Evolutionary conservation across 2,329 filamentous ascomycete genomes (phyloP), one percentile per base, ranked within the genome.

Genomic region (Colletotrichum gloeosporioides): DNA sequence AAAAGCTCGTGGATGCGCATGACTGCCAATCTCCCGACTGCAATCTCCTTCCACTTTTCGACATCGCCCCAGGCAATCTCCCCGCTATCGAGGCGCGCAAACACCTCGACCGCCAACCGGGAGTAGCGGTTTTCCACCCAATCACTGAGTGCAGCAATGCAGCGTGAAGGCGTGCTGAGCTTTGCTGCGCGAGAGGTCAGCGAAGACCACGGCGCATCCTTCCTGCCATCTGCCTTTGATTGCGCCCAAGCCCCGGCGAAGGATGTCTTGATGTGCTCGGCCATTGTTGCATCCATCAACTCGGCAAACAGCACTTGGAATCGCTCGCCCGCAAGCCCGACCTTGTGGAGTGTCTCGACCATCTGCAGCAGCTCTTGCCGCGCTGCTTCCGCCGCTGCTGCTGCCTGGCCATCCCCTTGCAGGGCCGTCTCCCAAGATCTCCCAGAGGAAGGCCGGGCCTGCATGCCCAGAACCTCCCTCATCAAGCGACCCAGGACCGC

Each of bases 241-340:
- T 77, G 77, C 12, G 74, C 81, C 92, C 94, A 96, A 64, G 92
- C 88, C 4, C 93, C 91, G 73, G 91, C 87, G 80, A 92, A 95
- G 8, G 90, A 90, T 65, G 88, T 87, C 53, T 86, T 86, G 55
- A 96, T 90, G 79, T 93, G 94, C 15, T 89, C 86, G 59, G 89
- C 88, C 87, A 96, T 92, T 75, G 93, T 88, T 44, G 86, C 85
- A 81, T 95, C 90, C 88, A 95, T 93, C 31, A 94, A 89, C 82
- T 94, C 92, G 18, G 93, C 94, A 80, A 95, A 93, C 44, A 94
- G 87, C 34, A 93, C 89, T 80, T 95, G 93, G 68, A 94, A 94
- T 65, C 87, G 88, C 80, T 94, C 92, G 31, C 93, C 93, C 2
- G 92, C 92, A 22, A 96, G 85, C 1, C 94, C 94, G 27, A 95